Evolutionary conservation across 768 basidiomycete genomes (phyloP).

Genomic region (Coprinopsis marcescibilis): DNA sequence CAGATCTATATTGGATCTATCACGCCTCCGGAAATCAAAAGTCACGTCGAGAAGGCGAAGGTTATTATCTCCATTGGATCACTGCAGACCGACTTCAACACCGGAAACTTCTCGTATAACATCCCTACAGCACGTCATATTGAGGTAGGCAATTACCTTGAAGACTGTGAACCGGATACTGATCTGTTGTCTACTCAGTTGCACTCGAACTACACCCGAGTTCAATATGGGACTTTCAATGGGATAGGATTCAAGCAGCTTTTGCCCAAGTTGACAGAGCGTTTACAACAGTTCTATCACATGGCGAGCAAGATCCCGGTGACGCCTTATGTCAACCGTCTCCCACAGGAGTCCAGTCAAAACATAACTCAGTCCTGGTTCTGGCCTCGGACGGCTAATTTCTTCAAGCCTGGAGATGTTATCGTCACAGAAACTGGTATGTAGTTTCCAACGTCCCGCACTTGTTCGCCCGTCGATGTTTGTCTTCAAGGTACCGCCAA

Average conservation of each 20-base stretch:
- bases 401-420: conserved; percentile 70
- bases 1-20: conserved; percentile 77
- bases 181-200: conserved; percentile 35
- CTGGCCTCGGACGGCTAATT: conserved; percentile 73
- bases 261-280: conserved; percentile 64
- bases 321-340: conserved; percentile 33
- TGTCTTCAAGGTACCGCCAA: conserved; percentile 54
- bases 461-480: too few species aligned
- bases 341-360: conserved; percentile 46
- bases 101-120: conserved; percentile 78
- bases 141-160: conserved; percentile 39
- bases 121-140: conserved; percentile 54
- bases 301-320: conserved; percentile 40
- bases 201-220: conserved; percentile 67
- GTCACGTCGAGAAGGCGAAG: conserved; percentile 68
- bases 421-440: conserved; percentile 84
- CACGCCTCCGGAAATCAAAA: conserved; percentile 58
- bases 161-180: background rate
- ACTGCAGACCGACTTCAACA: conserved; percentile 79
- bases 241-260: conserved; percentile 72
- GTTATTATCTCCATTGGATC: conserved; percentile 70
- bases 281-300: conserved; percentile 36
- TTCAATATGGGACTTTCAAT: conserved; percentile 59
- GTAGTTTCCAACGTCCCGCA: background rate
- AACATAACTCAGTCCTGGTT: conserved; percentile 74